Evolutionary conservation across 495 filamentous ascomycete species (phyloP), one percentile per base, ranked within the genome.

Genomic region (Talaromyces wortmannii): DNA sequence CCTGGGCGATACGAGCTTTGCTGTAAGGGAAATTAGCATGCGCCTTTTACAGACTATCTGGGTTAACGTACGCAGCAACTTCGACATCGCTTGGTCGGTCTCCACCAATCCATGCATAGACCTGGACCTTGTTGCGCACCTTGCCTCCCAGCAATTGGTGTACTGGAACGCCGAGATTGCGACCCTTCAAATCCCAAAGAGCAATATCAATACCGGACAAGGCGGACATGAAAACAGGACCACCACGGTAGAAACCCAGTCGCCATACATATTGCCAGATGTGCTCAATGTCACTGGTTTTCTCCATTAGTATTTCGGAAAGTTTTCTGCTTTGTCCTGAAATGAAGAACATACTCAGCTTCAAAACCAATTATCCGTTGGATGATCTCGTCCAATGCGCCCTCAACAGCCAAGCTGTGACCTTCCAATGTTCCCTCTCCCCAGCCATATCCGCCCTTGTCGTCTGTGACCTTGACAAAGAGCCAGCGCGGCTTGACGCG

Each of bases 31-130:
- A 17, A 42, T 53, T 17, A 61, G 52, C 36, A 55, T 33, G 7
- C 31, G 5, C 12, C 15, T 1, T 45, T 8, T 8, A 5, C 2
- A 40, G 36, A 13, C 36, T 2, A 40, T 8, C 5, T 13, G 36
- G 13, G 17, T 29, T 11, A 30, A 69, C 78, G 63, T 63, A 83
- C 74, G 83, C 87, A 64, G 85, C 83, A 3, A 55, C 66, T 59
- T 83, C 79, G 0, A 92, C 82, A 61, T 91, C 89, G 18, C 69
- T 66, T 6, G 89, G 89, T n/a, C 87, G 75, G 61, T 92, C 89
- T 7, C 89, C 89, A 32, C 89, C 89, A 62, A 92, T 90, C 89
- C 89, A 92, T n/a, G 85, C 83, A 63, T 92, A 92, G 4, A 92
- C 89, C 57, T 81, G 81, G 30, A 90, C 66, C 64, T 86, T 89